Conservation (phyloP, 2,329 filamentous ascomycete genomes). For the Talaromyces sp. region DNA sequence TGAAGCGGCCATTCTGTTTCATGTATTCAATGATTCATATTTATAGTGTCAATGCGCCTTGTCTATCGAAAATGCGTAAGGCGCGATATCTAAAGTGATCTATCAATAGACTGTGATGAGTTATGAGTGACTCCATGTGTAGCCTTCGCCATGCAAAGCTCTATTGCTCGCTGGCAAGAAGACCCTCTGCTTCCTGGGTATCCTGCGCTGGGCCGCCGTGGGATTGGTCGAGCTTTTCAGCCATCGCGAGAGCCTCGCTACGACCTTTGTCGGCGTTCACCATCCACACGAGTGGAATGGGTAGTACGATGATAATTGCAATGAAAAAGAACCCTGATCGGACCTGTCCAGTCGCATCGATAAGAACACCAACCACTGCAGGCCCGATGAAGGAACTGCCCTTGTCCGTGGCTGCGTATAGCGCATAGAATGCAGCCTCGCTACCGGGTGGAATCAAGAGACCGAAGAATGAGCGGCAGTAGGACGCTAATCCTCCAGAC, state of each 20-base stretch:
- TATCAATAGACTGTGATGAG: too few relatives aligned
- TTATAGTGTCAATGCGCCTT: too few relatives aligned
- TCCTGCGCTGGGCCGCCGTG: conserved; percentile 16
- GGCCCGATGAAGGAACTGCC: conserved; percentile 88
- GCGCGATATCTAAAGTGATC: too few relatives aligned
- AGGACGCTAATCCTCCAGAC: conserved; percentile 79
- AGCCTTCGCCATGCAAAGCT: not conserved
- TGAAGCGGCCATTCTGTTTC: too few relatives aligned
- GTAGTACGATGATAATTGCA: conserved; percentile 75
- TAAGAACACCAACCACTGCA: conserved; percentile 84
- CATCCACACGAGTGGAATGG: conserved; percentile 77
- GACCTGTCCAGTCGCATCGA: conserved; percentile 74
- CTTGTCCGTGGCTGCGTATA: conserved; percentile 95
- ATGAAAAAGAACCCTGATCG: conserved; percentile 88
- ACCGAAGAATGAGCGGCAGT: conserved; percentile 84
- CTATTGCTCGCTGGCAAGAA: conserved; percentile 22
- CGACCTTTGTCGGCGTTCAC: conserved; percentile 55
- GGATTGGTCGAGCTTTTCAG: conserved; percentile 25
- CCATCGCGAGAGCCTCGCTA: conserved; percentile 36
- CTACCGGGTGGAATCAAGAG: conserved; percentile 87
- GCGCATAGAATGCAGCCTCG: conserved; percentile 88
- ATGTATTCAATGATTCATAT: too few relatives aligned
- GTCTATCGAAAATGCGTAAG: too few relatives aligned
- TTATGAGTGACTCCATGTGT: not conserved
- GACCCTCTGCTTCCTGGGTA: conserved; percentile 33